These are phyloP conservation scores for Polyplosphaeria fusca DNA, from an alignment of 495 filamentous ascomycete species.

Conservation along the genomic window DNA sequence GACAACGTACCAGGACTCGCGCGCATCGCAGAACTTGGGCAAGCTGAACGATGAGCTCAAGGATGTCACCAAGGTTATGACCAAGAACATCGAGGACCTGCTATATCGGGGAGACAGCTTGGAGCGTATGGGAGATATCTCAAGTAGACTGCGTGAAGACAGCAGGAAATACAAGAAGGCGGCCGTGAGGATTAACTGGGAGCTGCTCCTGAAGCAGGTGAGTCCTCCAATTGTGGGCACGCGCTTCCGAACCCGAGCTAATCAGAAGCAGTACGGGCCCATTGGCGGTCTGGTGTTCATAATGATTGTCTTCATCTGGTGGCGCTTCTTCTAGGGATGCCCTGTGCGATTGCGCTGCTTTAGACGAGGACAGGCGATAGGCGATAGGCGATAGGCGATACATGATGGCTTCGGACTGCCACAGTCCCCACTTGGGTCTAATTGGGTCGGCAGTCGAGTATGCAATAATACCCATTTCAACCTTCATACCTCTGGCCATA, in stretches of 20 bases:
- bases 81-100: conserved; percentile 99
- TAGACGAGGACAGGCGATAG: no score
- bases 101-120: conserved; percentile 91
- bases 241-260: not conserved
- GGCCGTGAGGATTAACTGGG: conserved; percentile 97
- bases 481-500: no score
- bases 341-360: no score
- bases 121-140: conserved; percentile 97
- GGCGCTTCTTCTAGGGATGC: conserved; percentile 85
- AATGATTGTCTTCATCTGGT: conserved; percentile 82
- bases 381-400: no score
- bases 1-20: conserved; percentile 88
- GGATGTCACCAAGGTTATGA: conserved; percentile 99
- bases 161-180: conserved; percentile 89
- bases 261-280: conserved; percentile 68
- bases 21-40: conserved; percentile 81
- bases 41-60: conserved; percentile 91
- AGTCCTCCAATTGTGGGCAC: conserved; percentile 23
- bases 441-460: no score
- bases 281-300: conserved; percentile 75
- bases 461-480: no score
- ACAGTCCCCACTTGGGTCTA: no score
- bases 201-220: conserved; percentile 87
- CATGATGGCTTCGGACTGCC: no score
- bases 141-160: conserved; percentile 79